Conservation (phyloP, 106 monocot genomes). For the Acorus gramineus region DNA sequence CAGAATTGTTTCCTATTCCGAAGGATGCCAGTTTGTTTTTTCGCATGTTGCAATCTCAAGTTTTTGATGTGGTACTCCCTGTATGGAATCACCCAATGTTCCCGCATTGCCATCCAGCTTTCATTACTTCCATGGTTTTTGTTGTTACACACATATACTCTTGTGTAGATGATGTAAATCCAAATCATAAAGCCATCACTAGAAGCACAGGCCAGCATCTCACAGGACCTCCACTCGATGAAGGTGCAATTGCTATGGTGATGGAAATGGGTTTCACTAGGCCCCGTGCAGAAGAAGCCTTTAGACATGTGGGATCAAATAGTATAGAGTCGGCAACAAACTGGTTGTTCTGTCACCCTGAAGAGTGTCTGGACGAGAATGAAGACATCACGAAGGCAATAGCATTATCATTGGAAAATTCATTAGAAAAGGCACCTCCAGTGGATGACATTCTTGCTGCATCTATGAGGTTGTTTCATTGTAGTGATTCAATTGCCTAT, state of each 20-base stretch:
- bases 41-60: conserved; percentile 60
- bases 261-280: conserved; percentile 81
- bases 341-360: conserved; percentile 82
- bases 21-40: conserved; percentile 62
- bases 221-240: conserved; percentile 41
- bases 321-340: conserved; percentile 76
- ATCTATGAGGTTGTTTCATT: conserved; percentile 36
- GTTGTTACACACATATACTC: conserved; percentile 51
- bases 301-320: conserved; percentile 57
- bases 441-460: conserved; percentile 57
- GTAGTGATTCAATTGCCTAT: conserved; percentile 33
- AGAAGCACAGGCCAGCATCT: conserved; percentile 24
- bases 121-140: conserved; percentile 41
- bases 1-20: conserved; percentile 54
- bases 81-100: conserved; percentile 65
- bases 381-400: conserved; percentile 71
- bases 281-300: conserved; percentile 58
- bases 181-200: conserved; percentile 10
- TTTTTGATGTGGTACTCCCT: conserved; percentile 66
- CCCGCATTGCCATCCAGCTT: conserved; percentile 29
- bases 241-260: conserved; percentile 54
- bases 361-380: conserved; percentile 69
- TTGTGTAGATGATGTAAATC: conserved; percentile 43
- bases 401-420: conserved; percentile 62
- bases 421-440: conserved; percentile 37